Conservation (phyloP, 495 filamentous ascomycete genomes). For the Diplogelasinospora grovesii region DNA sequence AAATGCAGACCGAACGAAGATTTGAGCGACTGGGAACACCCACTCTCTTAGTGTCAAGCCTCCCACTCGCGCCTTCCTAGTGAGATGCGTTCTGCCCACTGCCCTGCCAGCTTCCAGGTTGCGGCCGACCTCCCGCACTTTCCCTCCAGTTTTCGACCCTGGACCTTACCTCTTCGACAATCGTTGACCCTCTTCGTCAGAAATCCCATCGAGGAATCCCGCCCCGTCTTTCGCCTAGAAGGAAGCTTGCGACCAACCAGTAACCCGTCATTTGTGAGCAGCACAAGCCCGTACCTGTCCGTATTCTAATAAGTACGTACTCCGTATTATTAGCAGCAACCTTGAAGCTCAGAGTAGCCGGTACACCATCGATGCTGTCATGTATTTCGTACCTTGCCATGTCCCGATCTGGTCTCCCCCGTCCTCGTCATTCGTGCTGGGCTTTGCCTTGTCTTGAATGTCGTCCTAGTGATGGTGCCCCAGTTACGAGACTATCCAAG, state of each 20-base stretch:
- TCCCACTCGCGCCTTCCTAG: no score
- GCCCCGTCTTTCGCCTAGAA: constrained; percentile 16
- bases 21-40: no score
- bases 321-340: constrained; percentile 1
- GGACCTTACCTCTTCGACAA: constrained; percentile 2
- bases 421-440: constrained; percentile 22
- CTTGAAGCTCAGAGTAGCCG: constrained; percentile 6
- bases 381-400: constrained; percentile 5
- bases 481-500: constrained; percentile 12
- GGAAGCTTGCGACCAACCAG: constrained; percentile 6
- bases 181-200: not conserved
- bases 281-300: constrained; percentile 5
- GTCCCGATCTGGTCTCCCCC: constrained; percentile 19
- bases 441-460: constrained; percentile 8
- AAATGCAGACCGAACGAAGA: no score
- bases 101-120: no score
- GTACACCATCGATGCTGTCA: constrained; percentile 11
- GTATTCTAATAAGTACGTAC: no score
- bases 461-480: constrained; percentile 19
- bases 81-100: no score
- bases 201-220: constrained; percentile 7
- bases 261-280: constrained; percentile 7
- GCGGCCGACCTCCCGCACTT: constrained; percentile 15
- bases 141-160: constrained; percentile 3
- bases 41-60: no score